Evolutionary conservation across 2,329 filamentous ascomycete genomes (phyloP).

Genomic region (Verticillium isaacii): DNA sequence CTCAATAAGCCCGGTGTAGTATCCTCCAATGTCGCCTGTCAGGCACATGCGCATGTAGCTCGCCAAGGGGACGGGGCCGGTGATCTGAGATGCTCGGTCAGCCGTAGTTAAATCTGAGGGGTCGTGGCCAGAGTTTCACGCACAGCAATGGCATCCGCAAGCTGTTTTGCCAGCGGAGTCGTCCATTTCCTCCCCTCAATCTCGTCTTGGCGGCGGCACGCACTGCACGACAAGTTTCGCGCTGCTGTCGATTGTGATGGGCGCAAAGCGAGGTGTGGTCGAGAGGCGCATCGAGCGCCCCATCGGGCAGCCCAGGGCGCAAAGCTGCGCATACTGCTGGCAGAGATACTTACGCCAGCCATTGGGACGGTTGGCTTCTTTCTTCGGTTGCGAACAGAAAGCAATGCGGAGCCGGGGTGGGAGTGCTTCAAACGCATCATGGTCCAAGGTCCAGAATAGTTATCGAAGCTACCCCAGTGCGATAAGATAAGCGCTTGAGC

Average conservation of each 20-base stretch:
- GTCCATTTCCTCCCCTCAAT: conserved; percentile 67
- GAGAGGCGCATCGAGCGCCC: neutral
- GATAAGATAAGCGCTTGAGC: neutral
- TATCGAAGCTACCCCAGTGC: neutral
- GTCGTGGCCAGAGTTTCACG: conserved; percentile 4
- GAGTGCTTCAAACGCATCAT: neutral
- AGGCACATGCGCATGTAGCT: conserved; percentile 99
- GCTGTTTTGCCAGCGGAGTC: conserved; percentile 82
- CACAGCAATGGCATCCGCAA: conserved; percentile 84
- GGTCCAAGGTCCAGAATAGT: neutral
- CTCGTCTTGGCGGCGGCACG: neutral
- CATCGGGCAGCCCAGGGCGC: neutral
- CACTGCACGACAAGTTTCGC: neutral
- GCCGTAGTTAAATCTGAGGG: conserved; percentile 1
- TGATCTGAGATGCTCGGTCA: conserved; percentile 41
- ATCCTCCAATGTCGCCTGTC: conserved; percentile 83
- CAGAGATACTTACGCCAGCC: neutral
- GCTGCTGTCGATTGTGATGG: neutral
- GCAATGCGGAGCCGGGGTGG: neutral
- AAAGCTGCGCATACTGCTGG: neutral
- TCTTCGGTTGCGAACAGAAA: neutral
- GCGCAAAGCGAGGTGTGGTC: neutral
- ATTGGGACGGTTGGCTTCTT: neutral
- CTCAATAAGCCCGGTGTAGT: conserved; percentile 76
- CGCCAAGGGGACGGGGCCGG: conserved; percentile 85